Conservation (phyloP, 2,329 filamentous ascomycete species). For the Ophiostoma tasmaniense region DNA sequence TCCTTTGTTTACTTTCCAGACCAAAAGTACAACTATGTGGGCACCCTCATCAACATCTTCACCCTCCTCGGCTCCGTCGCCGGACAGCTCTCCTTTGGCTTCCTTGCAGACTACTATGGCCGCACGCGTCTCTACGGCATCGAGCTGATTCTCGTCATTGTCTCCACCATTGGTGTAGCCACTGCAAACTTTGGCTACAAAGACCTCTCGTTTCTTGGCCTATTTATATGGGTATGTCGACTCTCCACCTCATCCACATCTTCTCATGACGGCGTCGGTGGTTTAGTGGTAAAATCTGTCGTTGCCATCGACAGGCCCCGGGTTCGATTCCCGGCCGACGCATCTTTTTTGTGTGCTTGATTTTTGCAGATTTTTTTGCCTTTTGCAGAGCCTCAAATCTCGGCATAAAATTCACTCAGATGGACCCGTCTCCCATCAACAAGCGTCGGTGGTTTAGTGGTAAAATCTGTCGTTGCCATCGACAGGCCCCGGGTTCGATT, state of each 20-base stretch:
- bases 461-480: conserved; percentile 8
- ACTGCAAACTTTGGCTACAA: conserved; percentile 42
- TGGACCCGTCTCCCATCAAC: too few species aligned
- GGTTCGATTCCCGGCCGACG: conserved; percentile 10
- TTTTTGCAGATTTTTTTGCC: too few species aligned
- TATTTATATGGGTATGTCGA: conserved; percentile 39
- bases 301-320: conserved; percentile 11
- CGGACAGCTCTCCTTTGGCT: conserved; percentile 45
- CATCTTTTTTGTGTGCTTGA: background rate
- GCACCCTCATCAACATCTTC: conserved; percentile 43
- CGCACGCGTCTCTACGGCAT: conserved; percentile 49
- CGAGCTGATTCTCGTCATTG: conserved; percentile 46
- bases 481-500: conserved; percentile 13
- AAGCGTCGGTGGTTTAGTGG: conserved; percentile 3
- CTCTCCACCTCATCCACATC: background rate
- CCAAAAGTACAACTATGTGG: conserved; percentile 34
- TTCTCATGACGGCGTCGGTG: background rate
- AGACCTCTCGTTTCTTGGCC: conserved; percentile 41
- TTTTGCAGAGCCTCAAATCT: too few species aligned
- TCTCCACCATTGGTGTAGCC: conserved; percentile 49
- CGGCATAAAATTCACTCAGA: too few species aligned
- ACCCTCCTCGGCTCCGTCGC: conserved; percentile 45
- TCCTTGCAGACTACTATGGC: conserved; percentile 46
- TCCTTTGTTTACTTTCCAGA: conserved; percentile 45
- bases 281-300: conserved; percentile 8